Conservation (phyloP, 768 basidiomycete genomes). For the Coprinellus micaceus region DNA sequence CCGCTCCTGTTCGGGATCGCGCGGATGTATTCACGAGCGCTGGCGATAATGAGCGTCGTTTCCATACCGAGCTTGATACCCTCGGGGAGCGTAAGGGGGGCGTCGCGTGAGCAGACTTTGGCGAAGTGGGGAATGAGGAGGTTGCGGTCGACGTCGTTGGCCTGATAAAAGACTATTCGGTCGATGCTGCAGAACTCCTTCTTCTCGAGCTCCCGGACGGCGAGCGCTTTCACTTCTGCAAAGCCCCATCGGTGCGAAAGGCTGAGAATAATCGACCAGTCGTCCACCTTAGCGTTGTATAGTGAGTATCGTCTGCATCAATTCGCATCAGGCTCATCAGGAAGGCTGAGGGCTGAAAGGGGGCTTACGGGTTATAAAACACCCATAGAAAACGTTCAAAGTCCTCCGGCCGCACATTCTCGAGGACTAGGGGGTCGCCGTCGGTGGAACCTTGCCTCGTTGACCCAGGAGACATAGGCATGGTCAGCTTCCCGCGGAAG, state of each 20-base stretch:
- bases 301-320: slow-evolving; percentile 48
- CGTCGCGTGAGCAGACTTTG: slow-evolving; percentile 46
- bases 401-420: slow-evolving; percentile 31
- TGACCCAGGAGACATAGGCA: slow-evolving; percentile 28
- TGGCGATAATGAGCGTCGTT: slow-evolving; percentile 48
- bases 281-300: slow-evolving; percentile 44
- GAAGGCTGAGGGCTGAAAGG: not conserved
- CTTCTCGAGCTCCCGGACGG: slow-evolving; percentile 53
- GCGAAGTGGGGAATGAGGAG: slow-evolving; percentile 52
- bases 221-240: slow-evolving; percentile 45
- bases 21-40: slow-evolving; percentile 48
- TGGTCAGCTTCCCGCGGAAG: slow-evolving; percentile 37
- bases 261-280: slow-evolving; percentile 53
- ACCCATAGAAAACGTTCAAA: slow-evolving; percentile 52
- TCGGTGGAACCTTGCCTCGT: slow-evolving; percentile 36
- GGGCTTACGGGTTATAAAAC: slow-evolving; percentile 51
- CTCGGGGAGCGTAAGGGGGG: slow-evolving; percentile 51
- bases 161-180: slow-evolving; percentile 56
- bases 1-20: slow-evolving; percentile 29
- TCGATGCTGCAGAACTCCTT: slow-evolving; percentile 42
- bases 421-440: slow-evolving; percentile 37
- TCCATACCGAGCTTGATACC: slow-evolving; percentile 55
- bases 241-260: slow-evolving; percentile 59
- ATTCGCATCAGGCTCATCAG: not conserved
- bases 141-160: slow-evolving; percentile 42